Percentiles rank a stretch among this genome's conserved stretches.
phyloP scores from a whole-genome alignment of 2,329 filamentous ascomycete species.

The Xylariaceae sp. region DNA sequence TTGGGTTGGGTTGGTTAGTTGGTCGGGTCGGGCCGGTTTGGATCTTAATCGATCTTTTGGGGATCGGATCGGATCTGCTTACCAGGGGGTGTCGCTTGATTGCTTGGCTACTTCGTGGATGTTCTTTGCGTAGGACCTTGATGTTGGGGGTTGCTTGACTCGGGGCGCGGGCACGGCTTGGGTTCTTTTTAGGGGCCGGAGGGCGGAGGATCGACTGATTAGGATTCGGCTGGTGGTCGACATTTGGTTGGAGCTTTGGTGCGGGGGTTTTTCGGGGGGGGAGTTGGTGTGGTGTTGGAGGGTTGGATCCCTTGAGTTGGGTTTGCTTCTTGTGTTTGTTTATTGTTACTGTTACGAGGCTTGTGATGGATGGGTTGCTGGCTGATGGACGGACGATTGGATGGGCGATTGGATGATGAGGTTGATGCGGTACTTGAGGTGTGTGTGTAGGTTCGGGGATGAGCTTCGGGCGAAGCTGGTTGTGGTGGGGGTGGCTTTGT shows the following conservation, averaged over 20 bases:
- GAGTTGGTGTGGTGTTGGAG: neutral
- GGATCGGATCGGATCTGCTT: slow-evolving; percentile 11
- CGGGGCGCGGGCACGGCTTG: slow-evolving; percentile 10
- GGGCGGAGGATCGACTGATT: slow-evolving; percentile 17
- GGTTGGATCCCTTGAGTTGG: neutral
- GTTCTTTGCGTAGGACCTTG: slow-evolving; percentile 6
- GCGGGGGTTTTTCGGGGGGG: neutral
- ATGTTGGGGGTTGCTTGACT: slow-evolving; percentile 16
- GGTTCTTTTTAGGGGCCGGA: slow-evolving; percentile 7
- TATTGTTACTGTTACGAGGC: neutral
- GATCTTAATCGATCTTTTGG: no score
- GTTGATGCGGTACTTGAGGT: neutral
- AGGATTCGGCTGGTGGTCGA: slow-evolving; percentile 24
- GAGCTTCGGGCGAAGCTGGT: no score
- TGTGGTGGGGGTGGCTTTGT: no score
- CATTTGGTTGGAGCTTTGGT: slow-evolving; percentile 15
- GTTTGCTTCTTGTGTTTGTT: neutral
- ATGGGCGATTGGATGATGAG: neutral
- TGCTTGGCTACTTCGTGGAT: slow-evolving; percentile 19
- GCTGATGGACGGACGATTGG: no score
- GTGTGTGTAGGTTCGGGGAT: no score
- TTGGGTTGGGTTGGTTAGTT: neutral
- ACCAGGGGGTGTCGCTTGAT: slow-evolving; percentile 32
- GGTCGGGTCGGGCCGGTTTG: neutral
- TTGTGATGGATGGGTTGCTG: neutral